Conservation (phyloP, 768 basidiomycete genomes). For the Russula vinacea region DNA sequence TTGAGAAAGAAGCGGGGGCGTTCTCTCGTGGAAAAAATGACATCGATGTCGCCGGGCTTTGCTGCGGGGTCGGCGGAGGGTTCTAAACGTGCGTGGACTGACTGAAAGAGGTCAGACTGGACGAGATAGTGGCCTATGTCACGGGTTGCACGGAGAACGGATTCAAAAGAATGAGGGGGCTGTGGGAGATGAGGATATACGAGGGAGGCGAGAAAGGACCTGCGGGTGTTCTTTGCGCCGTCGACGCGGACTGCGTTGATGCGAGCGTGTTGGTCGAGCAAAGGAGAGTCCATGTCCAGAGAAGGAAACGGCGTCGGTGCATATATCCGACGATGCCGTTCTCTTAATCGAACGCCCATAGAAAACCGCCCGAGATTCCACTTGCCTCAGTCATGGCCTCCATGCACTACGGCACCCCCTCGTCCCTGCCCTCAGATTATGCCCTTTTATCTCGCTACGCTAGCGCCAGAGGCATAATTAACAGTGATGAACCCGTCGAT, state of each 20-base stretch:
- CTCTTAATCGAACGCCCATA: background rate
- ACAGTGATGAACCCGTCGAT: conserved; percentile 18
- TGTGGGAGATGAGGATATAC: conserved; percentile 59
- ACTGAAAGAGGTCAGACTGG: conserved; percentile 73
- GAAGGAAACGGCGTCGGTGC: conserved; percentile 7
- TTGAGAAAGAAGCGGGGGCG: conserved; percentile 72
- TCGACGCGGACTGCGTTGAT: conserved; percentile 79
- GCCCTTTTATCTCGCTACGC: conserved; percentile 56
- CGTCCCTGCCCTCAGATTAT: conserved; percentile 64
- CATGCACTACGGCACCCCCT: conserved; percentile 48
- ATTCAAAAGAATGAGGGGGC: conserved; percentile 45
- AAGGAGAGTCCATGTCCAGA: conserved; percentile 10
- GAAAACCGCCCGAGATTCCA: no score
- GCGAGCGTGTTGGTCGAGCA: conserved; percentile 56
- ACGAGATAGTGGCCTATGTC: conserved; percentile 61
- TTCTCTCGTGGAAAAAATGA: conserved; percentile 77
- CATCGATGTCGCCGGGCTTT: conserved; percentile 62
- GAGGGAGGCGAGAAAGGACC: conserved; percentile 77
- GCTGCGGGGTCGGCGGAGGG: conserved; percentile 53
- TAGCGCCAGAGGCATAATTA: conserved; percentile 24
- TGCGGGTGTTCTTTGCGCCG: conserved; percentile 69
- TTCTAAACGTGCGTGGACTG: conserved; percentile 63
- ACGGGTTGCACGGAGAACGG: conserved; percentile 68
- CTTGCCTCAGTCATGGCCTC: conserved; percentile 39
- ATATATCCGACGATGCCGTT: background rate